phyloP scores from a whole-genome alignment of 73 alveolate genomes.

The Tetrahymena thermophila region DNA sequence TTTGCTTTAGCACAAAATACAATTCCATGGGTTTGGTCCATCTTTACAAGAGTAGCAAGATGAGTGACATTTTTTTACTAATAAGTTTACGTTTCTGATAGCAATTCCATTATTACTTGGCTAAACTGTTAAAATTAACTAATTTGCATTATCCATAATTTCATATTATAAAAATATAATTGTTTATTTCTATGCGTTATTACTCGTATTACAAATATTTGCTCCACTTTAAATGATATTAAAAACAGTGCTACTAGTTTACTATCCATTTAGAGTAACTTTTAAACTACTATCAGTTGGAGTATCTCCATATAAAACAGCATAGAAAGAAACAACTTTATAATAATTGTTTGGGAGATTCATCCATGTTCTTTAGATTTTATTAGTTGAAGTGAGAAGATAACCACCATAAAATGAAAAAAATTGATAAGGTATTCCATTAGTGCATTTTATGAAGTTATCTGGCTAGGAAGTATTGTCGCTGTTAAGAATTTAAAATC shows the following conservation, averaged over 20 bases:
- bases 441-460: neutral
- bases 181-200: neutral
- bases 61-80: neutral
- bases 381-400: neutral
- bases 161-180: neutral
- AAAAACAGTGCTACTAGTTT: neutral
- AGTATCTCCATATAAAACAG: neutral
- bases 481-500: neutral
- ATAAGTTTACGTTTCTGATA: neutral
- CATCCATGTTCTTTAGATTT: neutral
- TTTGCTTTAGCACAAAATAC: neutral
- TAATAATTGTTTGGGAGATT: neutral
- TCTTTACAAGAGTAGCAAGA: neutral
- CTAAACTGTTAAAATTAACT: neutral
- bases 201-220: neutral
- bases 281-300: neutral
- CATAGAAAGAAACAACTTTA: neutral
- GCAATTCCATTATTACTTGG: neutral
- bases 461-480: neutral
- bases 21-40: neutral
- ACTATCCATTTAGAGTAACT: neutral
- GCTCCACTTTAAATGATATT: neutral
- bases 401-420: neutral
- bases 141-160: neutral
- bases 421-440: neutral